phyloP scores from a whole-genome alignment of 1,284 basidiomycete genomes.

The Ceratobasidium sp. region DNA sequence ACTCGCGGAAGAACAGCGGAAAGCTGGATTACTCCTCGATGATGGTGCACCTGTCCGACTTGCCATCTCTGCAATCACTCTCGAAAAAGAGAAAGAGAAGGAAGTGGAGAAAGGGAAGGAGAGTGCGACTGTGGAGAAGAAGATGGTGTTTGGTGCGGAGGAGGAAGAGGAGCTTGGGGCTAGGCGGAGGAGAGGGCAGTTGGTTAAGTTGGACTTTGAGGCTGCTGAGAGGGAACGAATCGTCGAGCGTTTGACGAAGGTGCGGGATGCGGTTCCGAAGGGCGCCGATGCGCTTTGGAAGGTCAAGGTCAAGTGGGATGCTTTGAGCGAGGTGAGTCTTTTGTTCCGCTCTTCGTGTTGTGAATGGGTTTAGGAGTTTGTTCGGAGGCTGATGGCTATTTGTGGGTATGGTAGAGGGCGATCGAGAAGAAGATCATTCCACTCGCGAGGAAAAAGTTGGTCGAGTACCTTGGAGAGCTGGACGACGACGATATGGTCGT shows the following conservation, averaged over 20 bases:
- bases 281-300: conserved; percentile 83
- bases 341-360: conserved; percentile 3
- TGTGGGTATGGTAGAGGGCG: conserved; percentile 64
- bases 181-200: conserved; percentile 81
- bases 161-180: conserved; percentile 79
- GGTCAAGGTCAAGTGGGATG: conserved; percentile 87
- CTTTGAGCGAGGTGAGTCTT: conserved; percentile 80
- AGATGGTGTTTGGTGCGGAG: conserved; percentile 79
- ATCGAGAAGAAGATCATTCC: conserved; percentile 87
- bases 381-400: conserved; percentile 3
- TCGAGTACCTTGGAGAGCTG: conserved; percentile 86
- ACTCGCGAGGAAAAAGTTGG: conserved; percentile 82
- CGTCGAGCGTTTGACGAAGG: conserved; percentile 77
- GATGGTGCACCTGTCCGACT: conserved; percentile 89
- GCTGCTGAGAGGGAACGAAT: conserved; percentile 76
- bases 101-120: conserved; percentile 47
- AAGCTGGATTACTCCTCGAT: conserved; percentile 88
- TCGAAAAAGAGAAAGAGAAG: conserved; percentile 47
- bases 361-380: neutral
- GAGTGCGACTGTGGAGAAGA: conserved; percentile 39
- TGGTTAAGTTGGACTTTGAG: conserved; percentile 90
- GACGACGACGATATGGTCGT: conserved; percentile 91
- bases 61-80: conserved; percentile 68
- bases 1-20: conserved; percentile 86
- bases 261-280: conserved; percentile 75